Percentiles rank a stretch among this genome's conserved stretches.
Conservation (phyloP, 257 asterid species). For the Handroanthus guayacan region DNA sequence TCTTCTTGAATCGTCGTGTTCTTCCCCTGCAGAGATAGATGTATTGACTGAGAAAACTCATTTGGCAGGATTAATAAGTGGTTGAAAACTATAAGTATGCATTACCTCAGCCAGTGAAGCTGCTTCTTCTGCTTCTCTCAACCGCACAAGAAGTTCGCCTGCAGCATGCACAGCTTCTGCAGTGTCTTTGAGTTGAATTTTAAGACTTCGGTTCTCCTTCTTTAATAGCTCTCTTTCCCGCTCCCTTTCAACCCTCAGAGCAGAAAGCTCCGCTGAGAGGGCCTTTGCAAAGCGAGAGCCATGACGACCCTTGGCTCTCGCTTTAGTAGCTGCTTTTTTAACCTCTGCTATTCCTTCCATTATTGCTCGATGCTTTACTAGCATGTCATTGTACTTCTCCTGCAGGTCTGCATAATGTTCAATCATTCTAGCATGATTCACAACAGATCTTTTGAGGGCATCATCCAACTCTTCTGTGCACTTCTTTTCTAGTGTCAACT, state of each 20-base stretch:
- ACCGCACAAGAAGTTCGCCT: conserved; percentile 86
- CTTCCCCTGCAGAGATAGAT: conserved; percentile 59
- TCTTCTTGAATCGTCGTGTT: conserved; percentile 63
- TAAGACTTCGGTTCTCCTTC: conserved; percentile 79
- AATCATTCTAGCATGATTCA: conserved; percentile 84
- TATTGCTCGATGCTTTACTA: conserved; percentile 68
- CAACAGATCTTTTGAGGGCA: conserved; percentile 76
- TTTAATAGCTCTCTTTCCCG: conserved; percentile 73
- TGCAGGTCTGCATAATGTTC: conserved; percentile 92
- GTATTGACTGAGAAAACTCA: background rate
- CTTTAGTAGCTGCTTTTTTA: conserved; percentile 89
- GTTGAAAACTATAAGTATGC: background rate
- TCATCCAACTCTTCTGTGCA: conserved; percentile 88
- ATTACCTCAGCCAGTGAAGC: conserved; percentile 84
- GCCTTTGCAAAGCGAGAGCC: conserved; percentile 87
- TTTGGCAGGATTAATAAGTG: background rate
- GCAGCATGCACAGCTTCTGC: conserved; percentile 99
- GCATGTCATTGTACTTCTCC: conserved; percentile 80
- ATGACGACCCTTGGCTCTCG: conserved; percentile 84
- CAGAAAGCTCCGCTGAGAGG: conserved; percentile 90
- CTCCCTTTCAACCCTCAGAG: conserved; percentile 84
- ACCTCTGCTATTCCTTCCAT: conserved; percentile 86
- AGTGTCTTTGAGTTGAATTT: conserved; percentile 85
- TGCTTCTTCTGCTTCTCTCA: conserved; percentile 92
- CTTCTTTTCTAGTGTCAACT: conserved; percentile 75